Evolutionary conservation across 202 grass and related monocot genomes (phyloP).

Genomic region (Eragrostis tef): DNA sequence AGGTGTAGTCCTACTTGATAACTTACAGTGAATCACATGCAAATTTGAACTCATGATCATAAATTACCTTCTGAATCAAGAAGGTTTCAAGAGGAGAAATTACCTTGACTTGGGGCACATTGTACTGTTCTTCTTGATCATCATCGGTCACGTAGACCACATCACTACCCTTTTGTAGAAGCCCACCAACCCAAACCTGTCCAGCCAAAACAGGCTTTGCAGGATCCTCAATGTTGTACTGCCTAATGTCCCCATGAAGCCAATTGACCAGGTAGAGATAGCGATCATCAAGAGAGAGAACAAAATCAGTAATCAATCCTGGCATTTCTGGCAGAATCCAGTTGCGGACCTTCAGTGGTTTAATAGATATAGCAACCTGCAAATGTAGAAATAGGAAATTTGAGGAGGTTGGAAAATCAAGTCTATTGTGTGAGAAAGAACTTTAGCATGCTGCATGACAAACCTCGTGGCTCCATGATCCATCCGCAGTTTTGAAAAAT

Average conservation of each 20-base stretch:
- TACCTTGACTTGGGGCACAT: conserved; percentile 80
- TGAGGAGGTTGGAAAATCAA: conserved; percentile 9
- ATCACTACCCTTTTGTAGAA: conserved; percentile 82
- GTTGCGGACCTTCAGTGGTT: conserved; percentile 78
- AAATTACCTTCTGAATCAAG: neutral
- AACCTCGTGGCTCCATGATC: conserved; percentile 90
- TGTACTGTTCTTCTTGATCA: conserved; percentile 72
- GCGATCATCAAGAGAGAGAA: conserved; percentile 83
- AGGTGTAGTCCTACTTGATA: neutral
- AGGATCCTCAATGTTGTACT: conserved; percentile 91
- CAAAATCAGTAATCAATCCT: conserved; percentile 89
- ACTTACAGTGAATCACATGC: neutral
- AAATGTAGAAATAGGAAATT: neutral
- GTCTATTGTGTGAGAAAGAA: neutral
- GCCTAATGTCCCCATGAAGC: conserved; percentile 95
- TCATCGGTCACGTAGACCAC: conserved; percentile 70
- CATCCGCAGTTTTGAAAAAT: conserved; percentile 82
- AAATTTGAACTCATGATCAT: neutral
- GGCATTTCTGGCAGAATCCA: conserved; percentile 97
- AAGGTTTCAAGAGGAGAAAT: conserved; percentile 11
- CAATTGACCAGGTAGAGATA: conserved; percentile 93
- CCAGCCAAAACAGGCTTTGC: conserved; percentile 78
- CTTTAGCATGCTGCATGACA: conserved; percentile 21
- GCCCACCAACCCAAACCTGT: conserved; percentile 89
- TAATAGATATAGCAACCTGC: conserved; percentile 72